These are phyloP conservation scores for Acanthamoeba lenticulata DNA, from an alignment of 208 protist species.

Conservation along the genomic window DNA sequence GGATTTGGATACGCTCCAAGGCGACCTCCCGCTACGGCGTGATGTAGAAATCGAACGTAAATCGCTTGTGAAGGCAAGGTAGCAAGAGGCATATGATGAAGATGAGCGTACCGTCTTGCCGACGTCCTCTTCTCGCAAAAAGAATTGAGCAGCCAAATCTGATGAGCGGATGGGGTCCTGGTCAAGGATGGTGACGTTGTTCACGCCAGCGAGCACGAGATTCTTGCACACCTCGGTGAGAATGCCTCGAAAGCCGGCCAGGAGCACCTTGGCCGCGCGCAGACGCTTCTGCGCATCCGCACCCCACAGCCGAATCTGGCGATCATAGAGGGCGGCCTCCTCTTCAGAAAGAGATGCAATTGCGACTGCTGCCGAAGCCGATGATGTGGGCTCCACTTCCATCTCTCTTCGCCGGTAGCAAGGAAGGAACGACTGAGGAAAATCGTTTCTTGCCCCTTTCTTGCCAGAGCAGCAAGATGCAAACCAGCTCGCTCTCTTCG, in stretches of 20 bases:
- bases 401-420: too few species aligned
- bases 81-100: background rate
- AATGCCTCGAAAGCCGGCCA: background rate
- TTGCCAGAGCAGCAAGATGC: too few species aligned
- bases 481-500: background rate
- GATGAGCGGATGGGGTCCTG: background rate
- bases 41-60: background rate
- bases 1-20: background rate
- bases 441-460: background rate
- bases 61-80: background rate
- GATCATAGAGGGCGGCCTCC: slow-evolving; percentile 61
- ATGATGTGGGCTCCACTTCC: background rate
- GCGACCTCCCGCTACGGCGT: background rate
- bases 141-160: slow-evolving; percentile 87
- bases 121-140: slow-evolving; percentile 89
- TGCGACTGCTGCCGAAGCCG: background rate
- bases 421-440: too few species aligned
- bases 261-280: background rate
- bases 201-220: slow-evolving; percentile 35
- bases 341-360: background rate
- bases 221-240: slow-evolving; percentile 51
- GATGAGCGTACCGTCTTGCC: slow-evolving; percentile 79
- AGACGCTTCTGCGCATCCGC: slow-evolving; percentile 30
- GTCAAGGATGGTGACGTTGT: slow-evolving; percentile 15
- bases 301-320: slow-evolving; percentile 65